Base-by-base conservation (phyloP, 2,329 filamentous ascomycete genomes). In the Venturia effusa region DNA sequence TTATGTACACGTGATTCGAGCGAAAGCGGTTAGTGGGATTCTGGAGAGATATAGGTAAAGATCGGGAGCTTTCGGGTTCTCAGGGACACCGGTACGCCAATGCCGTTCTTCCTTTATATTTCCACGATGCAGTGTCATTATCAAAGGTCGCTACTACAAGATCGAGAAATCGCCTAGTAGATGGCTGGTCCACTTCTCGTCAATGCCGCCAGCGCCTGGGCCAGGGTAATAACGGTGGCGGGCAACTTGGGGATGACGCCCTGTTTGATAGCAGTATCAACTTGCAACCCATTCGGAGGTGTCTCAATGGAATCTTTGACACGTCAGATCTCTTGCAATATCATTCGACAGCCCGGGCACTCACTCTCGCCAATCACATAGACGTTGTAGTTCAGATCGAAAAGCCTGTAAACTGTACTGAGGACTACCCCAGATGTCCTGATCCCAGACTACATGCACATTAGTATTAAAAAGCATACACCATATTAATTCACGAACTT, bases 301-400 rank as follows among this genome's bases (percentile, higher is more conserved):
- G 51, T 57, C 30, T 57, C 51, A 19, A 57, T 57, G 19, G 51
- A 27, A 34, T 57, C 51, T 57, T n/a, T 17, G 13, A n/a, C 30
- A 34, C 51, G 51, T 57, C 30, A 57, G 51, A 8, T 57, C 15
- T 10, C 19, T 34, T 5, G 4, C 19, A 4, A 32, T n/a, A 34
- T 57, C 30, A 57, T 3, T 57, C 1, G 15, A n/a, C 1, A 4
- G 27, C 27, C 3, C 10, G 10, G 37, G 37, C 8, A 34, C 51
- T 57, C 30, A 57, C 51, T 57, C 15, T 57, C 51, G 27, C 51
- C 51, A 34, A 57, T 57, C 30, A 77, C 74, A 67, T 72, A 79
- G 61, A 79, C 71, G 13, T 75, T 74, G 63, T 76, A 79, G 64
- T 79, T 75, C 41, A 78, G 64, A 67, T 79, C 76, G 60, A 78